A percentile compares a stretch with the other conserved stretches of the same genome.
phyloP scores from a whole-genome alignment of 2,329 filamentous ascomycete species.

The Trichoderma aggressivum region DNA sequence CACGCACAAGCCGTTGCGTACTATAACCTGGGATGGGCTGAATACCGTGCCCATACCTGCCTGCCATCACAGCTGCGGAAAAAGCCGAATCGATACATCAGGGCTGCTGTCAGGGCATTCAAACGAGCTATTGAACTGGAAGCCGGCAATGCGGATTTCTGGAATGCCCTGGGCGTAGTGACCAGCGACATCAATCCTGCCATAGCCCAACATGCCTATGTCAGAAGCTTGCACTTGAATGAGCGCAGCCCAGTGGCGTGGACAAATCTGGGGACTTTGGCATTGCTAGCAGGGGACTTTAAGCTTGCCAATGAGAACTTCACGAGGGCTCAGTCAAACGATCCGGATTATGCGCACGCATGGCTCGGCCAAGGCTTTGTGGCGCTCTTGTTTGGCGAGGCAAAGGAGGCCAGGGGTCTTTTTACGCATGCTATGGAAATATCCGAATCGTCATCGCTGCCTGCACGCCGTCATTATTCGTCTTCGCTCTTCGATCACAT shows the following conservation, averaged over 20 bases:
- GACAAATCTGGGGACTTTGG: conserved; percentile 87
- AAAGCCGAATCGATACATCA: conserved; percentile 66
- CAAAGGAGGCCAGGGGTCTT: conserved; percentile 73
- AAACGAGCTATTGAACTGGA: conserved; percentile 95
- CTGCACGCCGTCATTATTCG: conserved; percentile 76
- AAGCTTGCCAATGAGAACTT: conserved; percentile 89
- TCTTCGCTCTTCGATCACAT: conserved; percentile 80
- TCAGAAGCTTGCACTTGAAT: conserved; percentile 87
- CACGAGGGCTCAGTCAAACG: conserved; percentile 84
- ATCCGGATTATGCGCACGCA: conserved; percentile 88
- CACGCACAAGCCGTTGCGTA: conserved; percentile 94
- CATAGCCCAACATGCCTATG: conserved; percentile 89
- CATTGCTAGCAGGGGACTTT: conserved; percentile 77
- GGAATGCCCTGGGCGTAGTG: conserved; percentile 91
- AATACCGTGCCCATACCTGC: conserved; percentile 74
- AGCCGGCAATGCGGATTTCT: conserved; percentile 90
- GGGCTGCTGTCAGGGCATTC: conserved; percentile 82
- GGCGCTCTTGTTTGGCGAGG: conserved; percentile 71
- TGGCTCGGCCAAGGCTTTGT: conserved; percentile 93
- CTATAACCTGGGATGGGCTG: conserved; percentile 95
- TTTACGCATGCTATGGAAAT: conserved; percentile 96
- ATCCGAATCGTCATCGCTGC: conserved; percentile 68
- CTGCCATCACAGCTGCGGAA: conserved; percentile 52
- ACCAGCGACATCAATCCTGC: conserved; percentile 82
- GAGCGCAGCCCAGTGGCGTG: conserved; percentile 81